Evolutionary conservation across 441 rosid species (phyloP).

Genomic region (Bocquillonia castaneifolia): DNA sequence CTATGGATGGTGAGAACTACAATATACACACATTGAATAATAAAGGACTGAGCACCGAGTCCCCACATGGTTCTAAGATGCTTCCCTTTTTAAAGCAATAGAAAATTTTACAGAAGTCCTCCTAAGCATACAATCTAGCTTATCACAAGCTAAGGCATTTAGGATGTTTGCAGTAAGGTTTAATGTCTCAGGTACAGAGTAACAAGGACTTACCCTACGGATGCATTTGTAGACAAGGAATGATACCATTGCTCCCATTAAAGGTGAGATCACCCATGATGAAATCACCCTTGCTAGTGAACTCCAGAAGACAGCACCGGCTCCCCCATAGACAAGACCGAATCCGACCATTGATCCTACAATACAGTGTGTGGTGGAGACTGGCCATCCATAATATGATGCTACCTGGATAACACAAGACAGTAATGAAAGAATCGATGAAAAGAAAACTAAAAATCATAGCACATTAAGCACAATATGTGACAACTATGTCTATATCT

Average conservation of each 20-base stretch:
- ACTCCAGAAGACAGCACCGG: slow-evolving; percentile 94
- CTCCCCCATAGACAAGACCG: slow-evolving; percentile 88
- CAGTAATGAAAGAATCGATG: slow-evolving; percentile 6
- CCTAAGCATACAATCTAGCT: not conserved
- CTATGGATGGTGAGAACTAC: slow-evolving; percentile 20
- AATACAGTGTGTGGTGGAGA: slow-evolving; percentile 95
- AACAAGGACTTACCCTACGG: slow-evolving; percentile 63
- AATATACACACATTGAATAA: no score
- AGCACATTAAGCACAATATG: not conserved
- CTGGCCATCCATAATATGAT: slow-evolving; percentile 93
- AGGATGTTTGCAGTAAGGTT: not conserved
- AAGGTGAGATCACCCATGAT: slow-evolving; percentile 94
- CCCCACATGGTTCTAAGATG: not conserved
- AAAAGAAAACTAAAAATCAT: not conserved
- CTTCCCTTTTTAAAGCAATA: not conserved
- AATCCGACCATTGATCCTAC: slow-evolving; percentile 99
- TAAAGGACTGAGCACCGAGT: slow-evolving; percentile 3
- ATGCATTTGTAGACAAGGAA: slow-evolving; percentile 94
- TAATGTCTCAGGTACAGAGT: slow-evolving; percentile 11
- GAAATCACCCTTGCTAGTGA: slow-evolving; percentile 85
- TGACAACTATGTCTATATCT: no score
- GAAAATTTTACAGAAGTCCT: not conserved
- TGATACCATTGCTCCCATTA: slow-evolving; percentile 81
- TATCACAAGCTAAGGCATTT: not conserved
- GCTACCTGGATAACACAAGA: slow-evolving; percentile 55